phyloP scores from a whole-genome alignment of 2,329 filamentous ascomycete species.

The Lasiodiplodia sp. region DNA sequence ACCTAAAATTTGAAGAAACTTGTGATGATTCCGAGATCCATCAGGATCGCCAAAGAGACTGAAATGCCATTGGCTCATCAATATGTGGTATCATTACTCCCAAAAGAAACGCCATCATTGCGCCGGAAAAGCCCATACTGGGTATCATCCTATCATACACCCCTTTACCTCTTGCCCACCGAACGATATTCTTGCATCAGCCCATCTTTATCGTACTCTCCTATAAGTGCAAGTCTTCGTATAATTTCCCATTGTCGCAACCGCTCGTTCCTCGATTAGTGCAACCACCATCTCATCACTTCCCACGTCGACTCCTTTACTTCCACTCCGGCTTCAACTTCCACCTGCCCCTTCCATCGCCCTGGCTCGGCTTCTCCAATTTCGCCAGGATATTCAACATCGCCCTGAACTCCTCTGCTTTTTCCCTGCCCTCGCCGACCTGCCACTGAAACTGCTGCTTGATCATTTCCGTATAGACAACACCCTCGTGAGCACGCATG shows the following conservation, averaged over 20 bases:
- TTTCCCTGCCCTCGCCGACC: slow-evolving; percentile 9
- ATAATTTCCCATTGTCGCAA: not conserved
- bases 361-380: slow-evolving; percentile 77
- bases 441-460: slow-evolving; percentile 76
- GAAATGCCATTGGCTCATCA: not conserved
- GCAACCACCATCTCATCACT: not conserved
- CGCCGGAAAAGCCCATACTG: not conserved
- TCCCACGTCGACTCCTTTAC: not conserved
- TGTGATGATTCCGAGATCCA: not conserved
- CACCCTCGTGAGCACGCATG: slow-evolving; percentile 77
- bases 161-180: not conserved
- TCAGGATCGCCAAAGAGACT: not conserved
- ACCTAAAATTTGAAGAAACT: too few relatives aligned
- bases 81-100: not conserved
- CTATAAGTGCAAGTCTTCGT: not conserved
- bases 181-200: not conserved
- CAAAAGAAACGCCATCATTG: not conserved
- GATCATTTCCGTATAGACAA: slow-evolving; percentile 81
- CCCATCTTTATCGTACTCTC: not conserved
- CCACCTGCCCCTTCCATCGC: slow-evolving; percentile 74
- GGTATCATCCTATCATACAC: not conserved
- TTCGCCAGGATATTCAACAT: slow-evolving; percentile 72
- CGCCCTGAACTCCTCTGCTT: slow-evolving; percentile 43
- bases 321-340: slow-evolving; percentile 65
- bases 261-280: not conserved